phyloP scores from a whole-genome alignment of 2,329 filamentous ascomycete species.

The Penicillium thymicola region DNA sequence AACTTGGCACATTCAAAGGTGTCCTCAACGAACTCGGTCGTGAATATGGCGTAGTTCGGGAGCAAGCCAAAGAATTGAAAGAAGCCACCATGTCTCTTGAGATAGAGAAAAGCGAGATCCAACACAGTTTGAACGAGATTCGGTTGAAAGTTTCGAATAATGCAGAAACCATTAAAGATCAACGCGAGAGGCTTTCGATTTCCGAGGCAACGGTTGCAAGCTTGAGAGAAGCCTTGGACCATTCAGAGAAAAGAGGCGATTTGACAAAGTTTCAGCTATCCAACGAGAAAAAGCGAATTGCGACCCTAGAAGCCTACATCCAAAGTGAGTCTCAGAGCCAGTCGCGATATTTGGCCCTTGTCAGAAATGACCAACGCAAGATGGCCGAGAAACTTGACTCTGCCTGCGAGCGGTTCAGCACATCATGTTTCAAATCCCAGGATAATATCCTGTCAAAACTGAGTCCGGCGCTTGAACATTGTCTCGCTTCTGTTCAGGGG shows the following conservation, averaged over 20 bases:
- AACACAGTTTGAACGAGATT: constrained; percentile 23
- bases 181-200: constrained; percentile 19
- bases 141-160: constrained; percentile 20
- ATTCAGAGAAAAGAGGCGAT: constrained; percentile 21
- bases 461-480: constrained; percentile 13
- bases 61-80: constrained; percentile 30
- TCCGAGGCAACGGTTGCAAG: constrained; percentile 16
- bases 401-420: constrained; percentile 14
- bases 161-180: constrained; percentile 15
- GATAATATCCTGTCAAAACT: constrained; percentile 15
- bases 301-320: constrained; percentile 34
- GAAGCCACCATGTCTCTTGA: constrained; percentile 21
- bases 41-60: constrained; percentile 32
- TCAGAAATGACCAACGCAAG: constrained; percentile 25
- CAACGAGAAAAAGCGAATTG: constrained; percentile 30
- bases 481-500: constrained; percentile 11
- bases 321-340: constrained; percentile 25
- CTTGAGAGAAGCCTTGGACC: constrained; percentile 26
- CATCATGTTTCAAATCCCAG: constrained; percentile 13
- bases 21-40: constrained; percentile 35
- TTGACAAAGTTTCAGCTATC: constrained; percentile 20
- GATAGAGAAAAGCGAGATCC: constrained; percentile 26
- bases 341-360: constrained; percentile 16
- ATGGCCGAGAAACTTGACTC: constrained; percentile 20
- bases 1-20: constrained; percentile 31